Conservation (phyloP, 2,329 filamentous ascomycete genomes). For the Fonsecaea nubica region DNA sequence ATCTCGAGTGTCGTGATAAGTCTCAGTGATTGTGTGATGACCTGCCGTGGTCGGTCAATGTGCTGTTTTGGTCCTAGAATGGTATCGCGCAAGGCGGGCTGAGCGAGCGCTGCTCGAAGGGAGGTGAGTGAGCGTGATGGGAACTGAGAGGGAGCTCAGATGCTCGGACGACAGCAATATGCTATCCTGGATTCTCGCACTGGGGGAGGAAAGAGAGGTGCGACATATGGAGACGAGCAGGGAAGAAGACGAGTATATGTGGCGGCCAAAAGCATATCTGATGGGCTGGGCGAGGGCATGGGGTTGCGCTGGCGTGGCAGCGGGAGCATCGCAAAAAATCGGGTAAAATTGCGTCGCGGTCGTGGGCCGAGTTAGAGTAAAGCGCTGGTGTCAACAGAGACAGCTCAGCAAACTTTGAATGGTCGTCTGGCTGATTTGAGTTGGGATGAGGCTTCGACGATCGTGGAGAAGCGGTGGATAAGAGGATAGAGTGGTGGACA, state of each 20-base stretch:
- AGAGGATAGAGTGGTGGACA: background rate
- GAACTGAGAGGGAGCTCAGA: slow-evolving; percentile 38
- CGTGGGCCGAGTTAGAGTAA: slow-evolving; percentile 17
- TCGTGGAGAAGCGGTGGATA: slow-evolving; percentile 20
- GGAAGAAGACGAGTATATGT: slow-evolving; percentile 33
- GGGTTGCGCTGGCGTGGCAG: slow-evolving; percentile 27
- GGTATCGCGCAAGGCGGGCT: slow-evolving; percentile 25
- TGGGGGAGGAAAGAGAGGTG: slow-evolving; percentile 34
- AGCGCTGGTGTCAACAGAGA: slow-evolving; percentile 26
- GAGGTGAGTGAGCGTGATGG: slow-evolving; percentile 16
- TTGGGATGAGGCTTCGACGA: slow-evolving; percentile 24
- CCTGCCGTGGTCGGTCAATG: slow-evolving; percentile 5
- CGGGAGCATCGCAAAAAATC: slow-evolving; percentile 12
- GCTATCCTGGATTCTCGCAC: slow-evolving; percentile 26
- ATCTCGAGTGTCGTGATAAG: background rate
- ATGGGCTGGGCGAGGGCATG: slow-evolving; percentile 14
- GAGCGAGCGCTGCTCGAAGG: slow-evolving; percentile 21
- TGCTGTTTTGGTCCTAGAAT: slow-evolving; percentile 4
- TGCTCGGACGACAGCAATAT: slow-evolving; percentile 35
- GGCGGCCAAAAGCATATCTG: slow-evolving; percentile 25
- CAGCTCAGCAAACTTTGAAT: slow-evolving; percentile 17
- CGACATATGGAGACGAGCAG: slow-evolving; percentile 29
- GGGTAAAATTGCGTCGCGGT: slow-evolving; percentile 29
- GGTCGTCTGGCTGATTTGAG: slow-evolving; percentile 29
- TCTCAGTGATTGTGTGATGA: slow-evolving; percentile 13